Percentiles rank a stretch among this genome's conserved stretches.
Conservation (phyloP, 2,329 filamentous ascomycete genomes). For the Ophiocordyceps camponoti-leonardi region DNA sequence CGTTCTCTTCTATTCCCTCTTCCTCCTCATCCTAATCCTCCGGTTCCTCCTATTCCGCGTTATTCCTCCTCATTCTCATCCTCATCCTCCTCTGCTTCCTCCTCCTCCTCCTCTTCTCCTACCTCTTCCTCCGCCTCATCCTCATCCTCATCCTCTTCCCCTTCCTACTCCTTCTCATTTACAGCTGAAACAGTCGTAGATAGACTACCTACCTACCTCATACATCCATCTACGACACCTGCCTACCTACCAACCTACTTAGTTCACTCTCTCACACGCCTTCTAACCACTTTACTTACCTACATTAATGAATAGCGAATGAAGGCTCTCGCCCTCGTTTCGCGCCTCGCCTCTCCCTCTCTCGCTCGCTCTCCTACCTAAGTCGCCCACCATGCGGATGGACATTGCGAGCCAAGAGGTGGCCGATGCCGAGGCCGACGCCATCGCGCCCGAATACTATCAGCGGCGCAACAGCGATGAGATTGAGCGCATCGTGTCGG, state of each 20-base stretch:
- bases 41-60: too few species aligned
- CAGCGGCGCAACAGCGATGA: constrained; percentile 27
- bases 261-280: too few species aligned
- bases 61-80: too few species aligned
- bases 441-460: constrained; percentile 22
- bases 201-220: neutral
- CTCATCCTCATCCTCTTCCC: too few species aligned
- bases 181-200: neutral
- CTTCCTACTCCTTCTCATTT: neutral
- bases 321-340: neutral
- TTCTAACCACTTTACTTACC: too few species aligned
- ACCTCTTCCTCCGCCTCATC: too few species aligned
- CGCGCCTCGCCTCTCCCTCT: neutral
- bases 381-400: constrained; percentile 18
- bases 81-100: too few species aligned
- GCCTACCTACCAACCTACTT: neutral
- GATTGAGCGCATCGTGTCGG: constrained; percentile 42
- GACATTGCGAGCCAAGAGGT: constrained; percentile 38
- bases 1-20: too few species aligned
- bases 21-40: too few species aligned
- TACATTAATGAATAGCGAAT: too few species aligned
- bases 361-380: neutral
- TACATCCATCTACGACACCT: neutral
- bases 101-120: too few species aligned
- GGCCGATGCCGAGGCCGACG: constrained; percentile 35